A percentile compares a stretch with the other conserved stretches of the same genome.
phyloP scores from a whole-genome alignment of 1,139 yeast species.

The Kodamaea ohmeri region DNA sequence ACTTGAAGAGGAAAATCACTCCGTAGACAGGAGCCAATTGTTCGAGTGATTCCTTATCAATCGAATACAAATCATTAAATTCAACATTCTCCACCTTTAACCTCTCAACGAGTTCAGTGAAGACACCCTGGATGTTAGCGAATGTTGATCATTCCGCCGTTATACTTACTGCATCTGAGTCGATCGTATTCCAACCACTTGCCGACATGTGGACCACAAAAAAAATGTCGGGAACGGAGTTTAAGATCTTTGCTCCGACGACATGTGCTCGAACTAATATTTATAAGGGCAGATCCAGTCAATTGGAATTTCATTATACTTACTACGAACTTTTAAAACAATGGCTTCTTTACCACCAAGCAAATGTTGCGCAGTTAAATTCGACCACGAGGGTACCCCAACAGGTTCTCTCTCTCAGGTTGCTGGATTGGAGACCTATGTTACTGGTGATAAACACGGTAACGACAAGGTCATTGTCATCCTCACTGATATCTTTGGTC shows the following conservation, averaged over 20 bases:
- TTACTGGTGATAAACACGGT: slow-evolving; percentile 17
- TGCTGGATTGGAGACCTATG: slow-evolving; percentile 21
- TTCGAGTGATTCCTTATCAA: slow-evolving; percentile 48
- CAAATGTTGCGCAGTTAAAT: slow-evolving; percentile 18
- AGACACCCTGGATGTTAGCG: slow-evolving; percentile 50
- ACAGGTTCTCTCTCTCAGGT: slow-evolving; percentile 16
- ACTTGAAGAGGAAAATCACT: slow-evolving; percentile 63
- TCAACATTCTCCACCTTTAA: slow-evolving; percentile 57
- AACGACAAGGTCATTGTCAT: slow-evolving; percentile 17
- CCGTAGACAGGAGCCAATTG: slow-evolving; percentile 52
- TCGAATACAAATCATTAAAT: slow-evolving; percentile 57
- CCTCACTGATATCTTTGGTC: slow-evolving; percentile 21
- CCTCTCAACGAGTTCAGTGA: slow-evolving; percentile 60
- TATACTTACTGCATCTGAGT: slow-evolving; percentile 59
- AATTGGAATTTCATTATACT: no score
- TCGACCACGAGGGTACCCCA: slow-evolving; percentile 21
- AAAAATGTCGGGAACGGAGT: background rate
- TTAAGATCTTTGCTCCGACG: no score
- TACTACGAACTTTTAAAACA: no score
- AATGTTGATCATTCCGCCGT: background rate
- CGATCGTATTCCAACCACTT: slow-evolving; percentile 65
- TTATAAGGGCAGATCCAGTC: no score
- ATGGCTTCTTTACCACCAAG: slow-evolving; percentile 60
- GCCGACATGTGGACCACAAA: slow-evolving; percentile 12
- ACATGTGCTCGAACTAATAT: no score